Evolutionary conservation across 768 basidiomycete genomes (phyloP).

Genomic region (Rickenella mellea): DNA sequence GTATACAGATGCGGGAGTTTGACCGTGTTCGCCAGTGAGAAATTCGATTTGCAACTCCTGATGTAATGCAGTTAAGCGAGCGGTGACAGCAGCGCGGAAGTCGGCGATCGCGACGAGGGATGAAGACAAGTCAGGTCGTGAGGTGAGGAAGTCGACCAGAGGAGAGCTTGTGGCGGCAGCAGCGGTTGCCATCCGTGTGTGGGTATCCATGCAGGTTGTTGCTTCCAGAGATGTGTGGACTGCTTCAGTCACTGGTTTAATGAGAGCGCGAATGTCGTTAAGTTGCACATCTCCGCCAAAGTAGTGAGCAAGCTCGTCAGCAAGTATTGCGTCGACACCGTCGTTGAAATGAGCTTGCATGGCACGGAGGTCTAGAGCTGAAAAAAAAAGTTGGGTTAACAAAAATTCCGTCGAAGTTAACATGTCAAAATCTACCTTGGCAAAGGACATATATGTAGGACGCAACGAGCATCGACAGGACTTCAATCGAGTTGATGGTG

Average conservation of each 20-base stretch:
- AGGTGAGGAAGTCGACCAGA: constrained; percentile 51
- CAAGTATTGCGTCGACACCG: constrained; percentile 36
- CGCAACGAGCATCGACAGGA: constrained; percentile 63
- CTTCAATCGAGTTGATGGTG: constrained; percentile 69
- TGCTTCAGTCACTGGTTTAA: constrained; percentile 26
- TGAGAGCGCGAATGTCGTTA: constrained; percentile 22
- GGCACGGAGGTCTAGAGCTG: constrained; percentile 74
- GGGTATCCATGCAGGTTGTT: constrained; percentile 65
- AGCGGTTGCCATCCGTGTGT: constrained; percentile 59
- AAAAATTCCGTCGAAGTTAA: not conserved
- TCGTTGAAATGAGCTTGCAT: constrained; percentile 56
- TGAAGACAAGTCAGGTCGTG: constrained; percentile 15
- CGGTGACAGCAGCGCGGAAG: constrained; percentile 14
- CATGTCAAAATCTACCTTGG: constrained; percentile 29
- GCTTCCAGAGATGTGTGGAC: constrained; percentile 49
- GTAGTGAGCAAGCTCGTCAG: constrained; percentile 36
- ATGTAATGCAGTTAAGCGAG: constrained; percentile 11
- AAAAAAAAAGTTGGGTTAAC: constrained; percentile 1
- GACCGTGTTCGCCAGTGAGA: constrained; percentile 15
- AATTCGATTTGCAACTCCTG: constrained; percentile 21
- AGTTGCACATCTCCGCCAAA: constrained; percentile 33
- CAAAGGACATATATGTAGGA: constrained; percentile 72
- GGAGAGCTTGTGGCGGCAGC: constrained; percentile 51
- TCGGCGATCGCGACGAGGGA: constrained; percentile 12
- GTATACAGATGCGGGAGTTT: constrained; percentile 56